Evolutionary conservation across 2,329 filamentous ascomycete genomes (phyloP), one percentile per base, ranked within the genome.

Genomic region (Colletotrichum sp.): DNA sequence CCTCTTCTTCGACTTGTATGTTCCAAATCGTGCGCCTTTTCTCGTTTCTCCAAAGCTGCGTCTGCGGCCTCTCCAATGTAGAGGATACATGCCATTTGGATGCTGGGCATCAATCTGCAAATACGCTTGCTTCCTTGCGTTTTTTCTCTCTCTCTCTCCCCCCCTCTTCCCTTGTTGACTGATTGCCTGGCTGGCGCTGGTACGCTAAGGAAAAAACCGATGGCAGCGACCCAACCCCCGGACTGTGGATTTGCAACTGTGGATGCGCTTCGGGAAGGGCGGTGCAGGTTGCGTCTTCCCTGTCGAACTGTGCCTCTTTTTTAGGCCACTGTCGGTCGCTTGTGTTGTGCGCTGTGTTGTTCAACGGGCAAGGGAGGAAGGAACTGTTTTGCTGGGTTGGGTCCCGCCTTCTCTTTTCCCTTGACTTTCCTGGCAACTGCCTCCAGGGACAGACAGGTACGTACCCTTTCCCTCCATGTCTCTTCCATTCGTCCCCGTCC

Each of bases 261-360:
- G 67, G 55, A 61, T 71, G 73, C 8, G 8, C 36, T 61, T 64
- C 58, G 65, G 70, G 58, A 60, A 65, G 72, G 72, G 72, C 63
- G 67, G 72, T 75, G 72, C 67, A 71, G 48, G 67, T 24, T 66
- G 72, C 30, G 34, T 48, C 38, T 60, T 64, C 63, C 63, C 63
- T 55, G 43, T 48, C 43, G 43, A 48, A 48, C 43, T 21, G 67
- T 43, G 61, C 66, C 60, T 70, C 36, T 32, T 43, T 48, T 74
- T 38, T 52, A 24, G 55, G 8, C 48, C 57, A 34, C 57, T 64
- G 36, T 13, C 16, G 38, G 48, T 13, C 16, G 38, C 36, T 36
- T 57, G 58, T 61, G 38, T 66, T 55, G 30, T 48, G 55, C 26
- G 34, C 32, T 74, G 43, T 24, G 52, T 74, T 68, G 58, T 43